Percentiles rank a stretch among this genome's conserved stretches.
Conservation (phyloP, 768 basidiomycete genomes). For the Pilatotrama ljubarskyi region DNA sequence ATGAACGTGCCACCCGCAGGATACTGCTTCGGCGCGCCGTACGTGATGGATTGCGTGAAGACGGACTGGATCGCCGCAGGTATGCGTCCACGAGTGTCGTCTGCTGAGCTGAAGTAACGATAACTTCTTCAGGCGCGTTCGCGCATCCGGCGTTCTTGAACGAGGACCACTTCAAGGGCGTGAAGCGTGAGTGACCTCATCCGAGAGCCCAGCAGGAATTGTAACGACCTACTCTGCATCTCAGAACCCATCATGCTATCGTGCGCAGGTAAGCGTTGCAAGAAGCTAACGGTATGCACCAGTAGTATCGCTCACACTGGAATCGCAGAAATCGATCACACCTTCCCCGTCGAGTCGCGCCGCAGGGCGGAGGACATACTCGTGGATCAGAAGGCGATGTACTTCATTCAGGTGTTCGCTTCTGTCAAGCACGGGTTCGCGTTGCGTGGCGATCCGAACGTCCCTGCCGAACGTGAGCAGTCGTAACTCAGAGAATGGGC, state of each 20-base stretch:
- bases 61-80: slow-evolving; percentile 52
- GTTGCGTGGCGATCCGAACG: slow-evolving; percentile 8
- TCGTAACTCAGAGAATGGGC: neutral
- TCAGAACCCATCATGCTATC: slow-evolving; percentile 55
- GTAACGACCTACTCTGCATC: no score
- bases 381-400: slow-evolving; percentile 48
- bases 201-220: no score
- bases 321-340: slow-evolving; percentile 48
- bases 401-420: slow-evolving; percentile 60
- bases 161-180: slow-evolving; percentile 46
- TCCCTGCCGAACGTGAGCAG: slow-evolving; percentile 5
- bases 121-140: slow-evolving; percentile 44
- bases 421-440: slow-evolving; percentile 39
- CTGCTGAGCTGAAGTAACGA: neutral
- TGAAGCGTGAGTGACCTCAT: slow-evolving; percentile 47
- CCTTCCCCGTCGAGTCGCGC: slow-evolving; percentile 54
- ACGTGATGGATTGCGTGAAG: slow-evolving; percentile 45
- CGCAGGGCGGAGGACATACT: slow-evolving; percentile 59
- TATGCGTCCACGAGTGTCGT: slow-evolving; percentile 24
- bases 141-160: slow-evolving; percentile 55
- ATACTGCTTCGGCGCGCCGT: slow-evolving; percentile 61
- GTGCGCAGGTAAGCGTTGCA: slow-evolving; percentile 47
- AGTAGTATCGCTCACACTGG: no score
- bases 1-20: slow-evolving; percentile 33
- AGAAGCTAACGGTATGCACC: neutral